Evolutionary conservation across 2,329 filamentous ascomycete species (phyloP), one percentile per base, ranked within the genome.

Genomic region (Ambrosiella cleistominuta): DNA sequence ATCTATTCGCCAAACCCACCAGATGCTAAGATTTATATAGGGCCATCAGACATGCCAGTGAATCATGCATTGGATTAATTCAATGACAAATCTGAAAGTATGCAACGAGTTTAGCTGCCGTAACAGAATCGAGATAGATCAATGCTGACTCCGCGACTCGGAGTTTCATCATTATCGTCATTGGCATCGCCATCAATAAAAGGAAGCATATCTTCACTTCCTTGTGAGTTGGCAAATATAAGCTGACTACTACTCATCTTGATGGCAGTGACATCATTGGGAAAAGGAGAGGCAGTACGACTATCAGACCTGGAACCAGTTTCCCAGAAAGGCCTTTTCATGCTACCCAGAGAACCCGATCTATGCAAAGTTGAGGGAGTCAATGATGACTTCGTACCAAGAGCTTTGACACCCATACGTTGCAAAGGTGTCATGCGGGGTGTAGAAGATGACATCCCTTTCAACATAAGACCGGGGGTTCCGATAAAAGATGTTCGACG

Each of bases 171-270:
- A 13, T 27, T 15, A 6, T 62, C 61, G 11, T 74, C 73, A 15
- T 70, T 37, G 27, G 37, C 51, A 37, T n/a, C 70, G 60, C 76
- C 75, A 61, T 76, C 78, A 64, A 76, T 76, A 35, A 74, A 74
- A 12, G 76, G 66, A 61, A 81, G 73, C 57, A 78, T 71, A 59
- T 82, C 79, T 64, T 82, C 79, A 63, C 78, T 81, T 12, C 79
- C 78, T 44, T 60, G 58, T 1, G 40, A 47, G 47, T 40, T 38
- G 13, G 19, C 54, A 19, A 38, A 11, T 19, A 53, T 17, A 53
- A 36, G 35, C 51, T 54, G 50, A 19, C 17, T 58, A 13, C 50
- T 51, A 1, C 36, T 15, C 13, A 15, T 42, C n/a, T 17, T 57
- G 19, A 47, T 27, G 27, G 15, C 44, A 17, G n/a, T 13, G 44